Percentiles rank a stretch among this genome's conserved stretches.
These are phyloP conservation scores for Fusarium penzigii DNA, from an alignment of 2,329 filamentous ascomycete species.

Conservation along the genomic window DNA sequence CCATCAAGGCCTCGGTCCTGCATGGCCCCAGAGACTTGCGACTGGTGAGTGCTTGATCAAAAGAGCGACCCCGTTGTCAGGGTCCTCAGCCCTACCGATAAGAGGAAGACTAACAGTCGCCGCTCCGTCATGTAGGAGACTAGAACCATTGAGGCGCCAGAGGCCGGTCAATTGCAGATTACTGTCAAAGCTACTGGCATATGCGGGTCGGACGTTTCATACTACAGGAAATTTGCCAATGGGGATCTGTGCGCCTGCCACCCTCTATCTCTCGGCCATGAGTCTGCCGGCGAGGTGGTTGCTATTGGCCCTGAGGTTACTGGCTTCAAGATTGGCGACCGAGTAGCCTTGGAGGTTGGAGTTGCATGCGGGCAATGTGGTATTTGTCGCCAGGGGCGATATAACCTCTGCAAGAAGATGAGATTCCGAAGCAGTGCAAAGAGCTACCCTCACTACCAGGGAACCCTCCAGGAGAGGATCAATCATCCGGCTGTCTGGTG, in stretches of 20 bases:
- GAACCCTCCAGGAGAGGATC: conserved; percentile 62
- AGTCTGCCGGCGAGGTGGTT: conserved; percentile 60
- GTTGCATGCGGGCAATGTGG: conserved; percentile 54
- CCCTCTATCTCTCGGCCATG: conserved; percentile 65
- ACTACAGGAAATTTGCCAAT: conserved; percentile 73
- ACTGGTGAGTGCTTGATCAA: conserved; percentile 47
- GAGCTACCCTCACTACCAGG: conserved; percentile 63
- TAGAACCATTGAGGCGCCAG: conserved; percentile 49
- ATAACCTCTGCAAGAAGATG: conserved; percentile 64
- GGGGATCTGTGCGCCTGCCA: conserved; percentile 67
- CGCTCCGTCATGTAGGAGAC: conserved; percentile 44
- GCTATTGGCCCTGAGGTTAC: conserved; percentile 54
- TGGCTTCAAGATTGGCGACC: conserved; percentile 56
- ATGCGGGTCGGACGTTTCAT: conserved; percentile 70
- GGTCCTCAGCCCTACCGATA: conserved; percentile 24
- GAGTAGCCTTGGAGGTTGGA: conserved; percentile 60
- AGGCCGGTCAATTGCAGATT: conserved; percentile 61
- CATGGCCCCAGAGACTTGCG: conserved; percentile 59
- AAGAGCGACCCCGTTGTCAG: conserved; percentile 5
- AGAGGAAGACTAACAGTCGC: conserved; percentile 14
- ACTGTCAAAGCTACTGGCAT: conserved; percentile 66
- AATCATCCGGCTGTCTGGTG: conserved; percentile 65
- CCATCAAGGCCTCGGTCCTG: conserved; percentile 56
- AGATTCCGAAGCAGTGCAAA: conserved; percentile 64
- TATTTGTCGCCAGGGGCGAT: conserved; percentile 54